Evolutionary conservation across 257 asterid genomes (phyloP).

Genomic region (Penstemon davidsonii): DNA sequence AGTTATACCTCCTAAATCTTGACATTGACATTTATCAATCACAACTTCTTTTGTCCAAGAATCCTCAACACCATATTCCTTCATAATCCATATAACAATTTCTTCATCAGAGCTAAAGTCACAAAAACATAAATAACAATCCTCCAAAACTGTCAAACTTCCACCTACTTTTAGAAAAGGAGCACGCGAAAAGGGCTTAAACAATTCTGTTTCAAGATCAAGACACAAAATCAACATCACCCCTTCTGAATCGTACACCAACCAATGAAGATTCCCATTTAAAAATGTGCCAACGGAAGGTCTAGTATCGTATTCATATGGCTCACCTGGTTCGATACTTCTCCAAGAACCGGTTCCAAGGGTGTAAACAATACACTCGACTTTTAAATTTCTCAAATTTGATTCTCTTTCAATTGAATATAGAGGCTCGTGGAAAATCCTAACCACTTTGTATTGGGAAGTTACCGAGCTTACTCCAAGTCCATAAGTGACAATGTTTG

Average conservation of each 20-base stretch:
- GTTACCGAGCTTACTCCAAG: slow-evolving; percentile 37
- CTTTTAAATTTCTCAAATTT: neutral
- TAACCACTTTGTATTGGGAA: slow-evolving; percentile 22
- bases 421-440: slow-evolving; percentile 15
- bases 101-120: slow-evolving; percentile 32
- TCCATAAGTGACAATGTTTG: slow-evolving; percentile 32
- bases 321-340: slow-evolving; percentile 1
- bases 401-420: neutral
- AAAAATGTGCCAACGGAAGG: slow-evolving; percentile 18
- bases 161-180: neutral
- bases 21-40: slow-evolving; percentile 16
- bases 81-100: slow-evolving; percentile 47
- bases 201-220: slow-evolving; percentile 39
- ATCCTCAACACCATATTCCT: slow-evolving; percentile 40
- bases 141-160: slow-evolving; percentile 23
- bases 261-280: slow-evolving; percentile 47
- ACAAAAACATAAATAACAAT: slow-evolving; percentile 27
- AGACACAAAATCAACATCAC: slow-evolving; percentile 23
- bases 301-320: neutral
- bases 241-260: slow-evolving; percentile 20
- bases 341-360: slow-evolving; percentile 45
- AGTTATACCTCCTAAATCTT: slow-evolving; percentile 1
- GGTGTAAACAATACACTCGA: slow-evolving; percentile 40
- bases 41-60: slow-evolving; percentile 38
- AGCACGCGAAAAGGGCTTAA: slow-evolving; percentile 27